These are phyloP conservation scores for Metrosideros polymorpha DNA, from an alignment of 441 rosid species.

Conservation along the genomic window DNA sequence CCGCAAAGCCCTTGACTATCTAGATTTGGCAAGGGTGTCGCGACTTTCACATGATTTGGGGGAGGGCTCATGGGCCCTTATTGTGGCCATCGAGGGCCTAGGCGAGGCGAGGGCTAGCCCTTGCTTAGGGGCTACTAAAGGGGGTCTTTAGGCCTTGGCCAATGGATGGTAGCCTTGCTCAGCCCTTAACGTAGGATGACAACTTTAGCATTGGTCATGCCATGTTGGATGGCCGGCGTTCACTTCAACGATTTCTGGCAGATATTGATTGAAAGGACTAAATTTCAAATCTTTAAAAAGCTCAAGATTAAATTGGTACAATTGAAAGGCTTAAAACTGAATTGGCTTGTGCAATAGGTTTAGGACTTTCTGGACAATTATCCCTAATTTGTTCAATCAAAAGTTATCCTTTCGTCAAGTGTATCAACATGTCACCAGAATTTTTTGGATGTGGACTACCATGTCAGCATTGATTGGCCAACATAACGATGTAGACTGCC, in stretches of 20 bases:
- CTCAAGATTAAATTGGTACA: background rate
- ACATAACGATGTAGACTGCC: background rate
- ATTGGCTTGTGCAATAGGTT: background rate
- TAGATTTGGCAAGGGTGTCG: background rate
- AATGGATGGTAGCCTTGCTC: background rate
- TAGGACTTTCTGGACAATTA: background rate
- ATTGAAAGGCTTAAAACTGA: background rate
- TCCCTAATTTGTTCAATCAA: background rate
- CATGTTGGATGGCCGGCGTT: accelerated
- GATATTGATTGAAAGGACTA: background rate
- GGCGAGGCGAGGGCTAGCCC: background rate
- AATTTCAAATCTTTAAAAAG: background rate
- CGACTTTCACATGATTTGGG: background rate
- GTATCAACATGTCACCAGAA: background rate
- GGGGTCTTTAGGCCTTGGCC: background rate
- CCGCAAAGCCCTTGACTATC: background rate
- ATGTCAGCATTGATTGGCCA: background rate
- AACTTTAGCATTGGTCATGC: accelerated
- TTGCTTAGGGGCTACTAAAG: accelerated
- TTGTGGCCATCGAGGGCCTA: background rate
- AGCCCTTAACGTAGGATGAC: accelerated
- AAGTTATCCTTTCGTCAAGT: background rate
- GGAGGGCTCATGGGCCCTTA: background rate
- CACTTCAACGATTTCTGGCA: accelerated
- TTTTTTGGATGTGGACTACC: background rate